Evolutionary conservation across 1,284 basidiomycete genomes (phyloP).

Genomic region (Erythrobasidium hasegawianum): DNA sequence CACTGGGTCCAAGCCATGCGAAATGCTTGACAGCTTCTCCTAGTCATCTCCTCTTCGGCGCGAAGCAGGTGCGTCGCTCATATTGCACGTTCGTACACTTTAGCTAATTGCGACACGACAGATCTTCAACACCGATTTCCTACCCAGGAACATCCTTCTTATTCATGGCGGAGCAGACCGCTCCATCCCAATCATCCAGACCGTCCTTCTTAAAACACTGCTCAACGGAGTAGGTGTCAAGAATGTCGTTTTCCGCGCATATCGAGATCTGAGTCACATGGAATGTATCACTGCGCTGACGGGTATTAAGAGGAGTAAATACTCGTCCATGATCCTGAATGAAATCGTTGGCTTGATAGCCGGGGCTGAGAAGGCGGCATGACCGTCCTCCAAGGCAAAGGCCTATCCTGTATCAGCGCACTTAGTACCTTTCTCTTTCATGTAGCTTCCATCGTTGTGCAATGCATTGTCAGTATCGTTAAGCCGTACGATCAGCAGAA

Average conservation of each 20-base stretch:
- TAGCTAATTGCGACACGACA: background rate
- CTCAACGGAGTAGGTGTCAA: constrained; percentile 21
- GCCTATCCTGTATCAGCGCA: no score
- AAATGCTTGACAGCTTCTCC: constrained; percentile 29
- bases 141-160: constrained; percentile 28
- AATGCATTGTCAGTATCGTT: no score
- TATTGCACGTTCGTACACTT: background rate
- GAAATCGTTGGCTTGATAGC: constrained; percentile 28
- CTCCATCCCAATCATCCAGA: constrained; percentile 31
- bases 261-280: constrained; percentile 31
- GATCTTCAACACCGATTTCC: constrained; percentile 19
- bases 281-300: constrained; percentile 27
- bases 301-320: constrained; percentile 24
- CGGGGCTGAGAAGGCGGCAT: constrained; percentile 11
- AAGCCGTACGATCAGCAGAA: no score
- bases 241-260: constrained; percentile 26
- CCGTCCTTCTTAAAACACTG: constrained; percentile 27
- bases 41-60: constrained; percentile 27
- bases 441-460: no score
- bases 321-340: constrained; percentile 24
- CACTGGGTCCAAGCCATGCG: constrained; percentile 31
- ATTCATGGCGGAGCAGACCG: constrained; percentile 32
- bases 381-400: background rate
- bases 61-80: constrained; percentile 28
- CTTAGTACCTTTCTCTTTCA: no score